Base-by-base conservation (phyloP, 495 filamentous ascomycete species). In the Pyronema domesticum region DNA sequence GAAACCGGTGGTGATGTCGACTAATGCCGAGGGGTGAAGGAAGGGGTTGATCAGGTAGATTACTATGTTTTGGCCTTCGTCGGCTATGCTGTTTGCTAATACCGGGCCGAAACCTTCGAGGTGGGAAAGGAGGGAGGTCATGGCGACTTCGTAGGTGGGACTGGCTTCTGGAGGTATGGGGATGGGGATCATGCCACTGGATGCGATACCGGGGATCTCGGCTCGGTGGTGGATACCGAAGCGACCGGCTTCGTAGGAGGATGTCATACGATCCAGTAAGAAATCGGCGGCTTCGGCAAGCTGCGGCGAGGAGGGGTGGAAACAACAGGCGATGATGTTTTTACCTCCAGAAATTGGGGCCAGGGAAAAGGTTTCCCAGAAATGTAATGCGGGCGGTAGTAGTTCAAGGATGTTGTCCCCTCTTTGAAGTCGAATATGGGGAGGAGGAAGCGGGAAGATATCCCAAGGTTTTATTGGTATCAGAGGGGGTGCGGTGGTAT, bases 341-440 rank as follows among this genome's bases (percentile, higher is more conserved):
- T 95, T 99, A 1, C 72, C 57, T 0, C 86, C 87, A 65, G 79
- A 77, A 35, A 79, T 76, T 15, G 93, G 91, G 15, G 78, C 80
- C 19, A 99, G 74, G 5, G 85, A 83, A 56, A 96, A 74, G 18
- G 81, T 83, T 58, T 96, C 88, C 93, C 93, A 96, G 61, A 96
- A 99, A 0, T 75, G 64, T 7, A 95, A 65, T 1, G 85, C 82
- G 6, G 88, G 73, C 7, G 89, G 85, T 39, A 94, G 71, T 35
- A 94, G 71, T 37, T 93, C 84, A 37, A 91, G 72, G 50, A 72
- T 77, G 6, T 76, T 78, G 44, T 87, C 83, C 10, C 80, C 79
- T 1, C 89, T 78, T 40, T 83, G 81, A 14, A 95, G 68, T 44
- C 86, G 83, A 23, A 95, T 63, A 63, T 88, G 82, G 3, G 86